Evolutionary conservation across 2,329 filamentous ascomycete species (phyloP), one percentile per base, ranked within the genome.

Genomic region (Aspergillus pseudoglaucus): DNA sequence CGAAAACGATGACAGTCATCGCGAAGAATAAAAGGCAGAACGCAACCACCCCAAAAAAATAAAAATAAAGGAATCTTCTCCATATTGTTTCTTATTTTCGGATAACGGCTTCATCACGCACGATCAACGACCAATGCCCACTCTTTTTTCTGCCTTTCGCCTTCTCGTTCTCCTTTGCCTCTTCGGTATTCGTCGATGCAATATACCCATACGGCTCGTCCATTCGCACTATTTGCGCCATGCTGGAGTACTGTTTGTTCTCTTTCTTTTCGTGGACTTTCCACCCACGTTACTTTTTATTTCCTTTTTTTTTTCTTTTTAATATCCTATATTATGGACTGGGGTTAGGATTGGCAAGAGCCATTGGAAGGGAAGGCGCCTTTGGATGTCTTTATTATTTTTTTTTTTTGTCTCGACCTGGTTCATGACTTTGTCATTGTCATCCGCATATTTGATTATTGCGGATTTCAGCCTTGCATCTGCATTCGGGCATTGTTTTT

Each of bases 321-420:
- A 42, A 42, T 43, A 45, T 45, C 52, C 44, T 14, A 20, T 23
- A 30, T 51, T 53, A 52, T 52, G 46, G 51, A 47, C 33, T 47
- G 46, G 47, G 55, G 45, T 33, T 51, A 52, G 46, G 48, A 44
- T 42, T 47, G 44, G 49, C 39, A 42, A 50, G 45, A 47, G 38
- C 45, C 47, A 46, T 50, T 46, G 47, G 49, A 48, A 43, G 51
- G 50, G 49, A 57, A 47, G 55, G 56, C 56, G 53, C 51, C 45
- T 48, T 46, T 43, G 56, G 52, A 45, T 50, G 23, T 35, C 33
- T 35, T 35, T 35, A 30, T 35, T 35, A 17, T 42, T 48, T 41
- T 51, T 30, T 42, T 20, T 50, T 49, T 45, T 35, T 47, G 14
- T 27, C 46, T 47, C 32, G 43, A 46, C 47, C 33, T 47, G 20